Base-by-base conservation (phyloP, 257 asterid genomes). In the Nicotiana otophora region DNA sequence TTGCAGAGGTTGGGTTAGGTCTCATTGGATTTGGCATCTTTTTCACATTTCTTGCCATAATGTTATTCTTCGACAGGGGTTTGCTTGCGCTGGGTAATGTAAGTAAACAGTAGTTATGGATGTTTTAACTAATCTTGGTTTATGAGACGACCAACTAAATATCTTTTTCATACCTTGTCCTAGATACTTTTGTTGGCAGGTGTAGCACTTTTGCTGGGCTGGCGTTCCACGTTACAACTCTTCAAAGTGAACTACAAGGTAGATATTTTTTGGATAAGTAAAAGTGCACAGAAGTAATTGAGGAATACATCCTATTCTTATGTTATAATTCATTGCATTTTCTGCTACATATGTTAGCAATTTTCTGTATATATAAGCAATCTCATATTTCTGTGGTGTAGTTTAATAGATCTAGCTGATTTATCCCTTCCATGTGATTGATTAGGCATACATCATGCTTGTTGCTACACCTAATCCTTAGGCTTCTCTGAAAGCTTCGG, bases 31-130 rank as follows among this genome's bases (percentile, higher is more conserved):
- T 94, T 85, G 97, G 98, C 17, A 64, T 92, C 87, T 85, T 92
- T 82, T 94, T 94, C 90, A 64, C 96, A 62, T 94, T 94, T 86
- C 97, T 94, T 78, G 96, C 93, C 55, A 60, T 91, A 77, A 63
- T 92, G 85, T 88, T 94, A 51, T 92, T 94, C 85, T 94, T 94
- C 11, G 98, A 94, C 86, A 92, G 97, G 86, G 98, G 98, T 66
- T 89, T 92, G 82, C 97, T 94, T 58, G 98, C 98, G 68, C 92
- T 94, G 85, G 98, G 97, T 86, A 94, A 94, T 86, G 98, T 93
- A 93, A 90, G 96, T 74, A 63, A 72, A 48, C 70, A 33, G 4
- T 85, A n/a, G 75, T 68, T 67, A 66, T 51, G 83, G 26, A 60
- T 51, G 20, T 84, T 57, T 65, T 36, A 74, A 53, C 10, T 33